These are phyloP conservation scores for Immersiella caudata DNA, from an alignment of 495 filamentous ascomycete species.

Conservation along the genomic window DNA sequence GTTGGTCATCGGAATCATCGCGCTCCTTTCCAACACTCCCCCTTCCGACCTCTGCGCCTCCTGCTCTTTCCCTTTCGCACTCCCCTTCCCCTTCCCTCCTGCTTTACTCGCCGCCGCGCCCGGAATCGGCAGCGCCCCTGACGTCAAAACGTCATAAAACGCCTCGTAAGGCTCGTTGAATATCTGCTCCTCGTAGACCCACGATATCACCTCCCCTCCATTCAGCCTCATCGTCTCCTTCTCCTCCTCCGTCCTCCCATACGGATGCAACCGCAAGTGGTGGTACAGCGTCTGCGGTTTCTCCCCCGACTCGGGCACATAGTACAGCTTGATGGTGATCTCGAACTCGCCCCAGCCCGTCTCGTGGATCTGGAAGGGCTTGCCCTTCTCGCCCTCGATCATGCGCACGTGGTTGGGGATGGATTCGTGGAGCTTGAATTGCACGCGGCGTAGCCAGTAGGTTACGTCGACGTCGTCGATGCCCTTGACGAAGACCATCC, in stretches of 20 bases:
- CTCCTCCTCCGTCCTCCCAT: conserved; percentile 73
- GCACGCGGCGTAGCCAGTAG: conserved; percentile 94
- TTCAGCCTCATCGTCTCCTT: conserved; percentile 64
- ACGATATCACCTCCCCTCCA: conserved; percentile 65
- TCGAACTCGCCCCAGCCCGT: conserved; percentile 99
- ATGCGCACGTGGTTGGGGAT: conserved; percentile 84
- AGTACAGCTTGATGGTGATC: conserved; percentile 90
- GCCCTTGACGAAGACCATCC: conserved; percentile 89
- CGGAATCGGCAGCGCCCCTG: conserved; percentile 52
- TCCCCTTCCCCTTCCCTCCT: conserved; percentile 32
- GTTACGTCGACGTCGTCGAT: conserved; percentile 84
- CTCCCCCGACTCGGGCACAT: conserved; percentile 79
- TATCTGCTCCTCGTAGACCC: conserved; percentile 85
- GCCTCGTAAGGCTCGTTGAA: conserved; percentile 95
- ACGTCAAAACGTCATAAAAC: conserved; percentile 81
- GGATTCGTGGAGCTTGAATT: conserved; percentile 96
- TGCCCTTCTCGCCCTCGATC: conserved; percentile 64
- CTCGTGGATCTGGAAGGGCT: conserved; percentile 83
- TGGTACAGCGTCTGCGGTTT: conserved; percentile 92
- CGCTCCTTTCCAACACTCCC: conserved; percentile 62
- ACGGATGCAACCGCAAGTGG: conserved; percentile 87
- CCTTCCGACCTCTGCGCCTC: conserved; percentile 40
- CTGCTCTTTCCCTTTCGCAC: conserved; percentile 30
- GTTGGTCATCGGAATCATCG: conserved; percentile 68
- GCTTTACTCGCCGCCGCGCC: conserved; percentile 31